These are phyloP conservation scores for Carex littledalei DNA, from an alignment of 176 grass and related monocot species.

Conservation along the genomic window DNA sequence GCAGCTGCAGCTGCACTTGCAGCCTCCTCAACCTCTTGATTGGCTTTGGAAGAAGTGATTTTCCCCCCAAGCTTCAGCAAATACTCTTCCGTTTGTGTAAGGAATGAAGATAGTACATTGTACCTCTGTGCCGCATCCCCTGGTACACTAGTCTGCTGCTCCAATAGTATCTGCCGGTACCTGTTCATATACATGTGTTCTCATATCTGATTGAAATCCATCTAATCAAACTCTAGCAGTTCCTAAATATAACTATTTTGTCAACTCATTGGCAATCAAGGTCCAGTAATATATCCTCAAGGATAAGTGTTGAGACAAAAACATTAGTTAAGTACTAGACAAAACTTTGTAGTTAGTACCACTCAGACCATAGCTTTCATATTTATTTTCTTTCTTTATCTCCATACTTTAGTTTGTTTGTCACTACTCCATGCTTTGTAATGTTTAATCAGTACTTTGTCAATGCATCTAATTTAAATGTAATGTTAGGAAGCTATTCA, in stretches of 20 bases:
- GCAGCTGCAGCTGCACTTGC: slow-evolving; percentile 64
- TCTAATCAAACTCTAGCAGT: neutral
- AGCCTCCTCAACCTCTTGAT: slow-evolving; percentile 92
- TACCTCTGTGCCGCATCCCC: slow-evolving; percentile 95
- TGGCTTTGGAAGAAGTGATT: slow-evolving; percentile 83
- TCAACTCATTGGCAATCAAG: neutral
- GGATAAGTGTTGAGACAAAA: neutral
- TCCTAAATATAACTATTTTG: neutral
- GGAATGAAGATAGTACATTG: slow-evolving; percentile 91
- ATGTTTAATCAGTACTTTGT: neutral
- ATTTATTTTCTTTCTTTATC: neutral
- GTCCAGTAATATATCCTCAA: neutral
- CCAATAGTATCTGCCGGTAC: slow-evolving; percentile 87
- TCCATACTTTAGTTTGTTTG: neutral
- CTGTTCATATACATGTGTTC: neutral
- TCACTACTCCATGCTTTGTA: neutral
- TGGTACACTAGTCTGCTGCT: slow-evolving; percentile 86
- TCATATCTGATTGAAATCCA: slow-evolving; percentile 9
- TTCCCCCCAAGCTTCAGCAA: slow-evolving; percentile 95
- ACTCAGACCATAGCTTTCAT: neutral
- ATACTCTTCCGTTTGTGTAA: slow-evolving; percentile 95
- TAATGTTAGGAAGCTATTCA: neutral
- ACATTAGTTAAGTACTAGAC: neutral
- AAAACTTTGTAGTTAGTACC: neutral
- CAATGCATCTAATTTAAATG: neutral